Evolutionary conservation across 805 yeast genomes (phyloP).

Genomic region (Zygosaccharomyces gambellarensis): DNA sequence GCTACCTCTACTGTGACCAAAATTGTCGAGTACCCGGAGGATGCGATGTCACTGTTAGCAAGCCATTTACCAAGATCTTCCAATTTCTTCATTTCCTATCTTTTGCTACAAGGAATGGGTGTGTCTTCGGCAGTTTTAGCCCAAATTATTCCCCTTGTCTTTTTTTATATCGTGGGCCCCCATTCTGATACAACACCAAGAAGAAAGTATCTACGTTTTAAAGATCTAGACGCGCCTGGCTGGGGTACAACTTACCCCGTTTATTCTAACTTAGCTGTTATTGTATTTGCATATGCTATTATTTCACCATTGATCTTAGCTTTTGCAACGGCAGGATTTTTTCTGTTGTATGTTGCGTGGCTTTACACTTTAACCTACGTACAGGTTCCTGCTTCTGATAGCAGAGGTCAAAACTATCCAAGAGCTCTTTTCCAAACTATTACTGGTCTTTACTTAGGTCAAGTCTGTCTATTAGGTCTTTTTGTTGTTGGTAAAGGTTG

Average conservation of each 20-base stretch:
- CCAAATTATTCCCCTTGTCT: conserved; percentile 54
- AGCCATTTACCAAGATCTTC: conserved; percentile 67
- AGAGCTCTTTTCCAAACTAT: conserved; percentile 84
- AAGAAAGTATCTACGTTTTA: conserved; percentile 60
- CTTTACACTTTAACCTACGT: conserved; percentile 74
- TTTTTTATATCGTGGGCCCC: conserved; percentile 55
- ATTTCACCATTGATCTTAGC: conserved; percentile 79
- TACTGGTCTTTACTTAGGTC: conserved; percentile 83
- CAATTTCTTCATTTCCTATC: conserved; percentile 65
- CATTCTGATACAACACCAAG: conserved; percentile 60
- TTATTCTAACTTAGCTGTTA: conserved; percentile 65
- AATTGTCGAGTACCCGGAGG: conserved; percentile 53
- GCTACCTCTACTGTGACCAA: conserved; percentile 63
- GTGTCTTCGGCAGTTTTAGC: conserved; percentile 60
- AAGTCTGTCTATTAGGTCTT: conserved; percentile 78
- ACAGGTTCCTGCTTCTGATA: conserved; percentile 59
- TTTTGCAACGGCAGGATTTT: conserved; percentile 68
- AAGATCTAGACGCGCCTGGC: conserved; percentile 44
- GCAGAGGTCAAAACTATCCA: conserved; percentile 80
- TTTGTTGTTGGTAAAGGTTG: conserved; percentile 89
- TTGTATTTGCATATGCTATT: conserved; percentile 60
- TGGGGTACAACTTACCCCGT: conserved; percentile 83
- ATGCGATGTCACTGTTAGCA: conserved; percentile 57
- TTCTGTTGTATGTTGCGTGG: conserved; percentile 69
- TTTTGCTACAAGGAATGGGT: conserved; percentile 63